Conservation (phyloP, 179 eudicot species). For the Beta lomatogona region DNA sequence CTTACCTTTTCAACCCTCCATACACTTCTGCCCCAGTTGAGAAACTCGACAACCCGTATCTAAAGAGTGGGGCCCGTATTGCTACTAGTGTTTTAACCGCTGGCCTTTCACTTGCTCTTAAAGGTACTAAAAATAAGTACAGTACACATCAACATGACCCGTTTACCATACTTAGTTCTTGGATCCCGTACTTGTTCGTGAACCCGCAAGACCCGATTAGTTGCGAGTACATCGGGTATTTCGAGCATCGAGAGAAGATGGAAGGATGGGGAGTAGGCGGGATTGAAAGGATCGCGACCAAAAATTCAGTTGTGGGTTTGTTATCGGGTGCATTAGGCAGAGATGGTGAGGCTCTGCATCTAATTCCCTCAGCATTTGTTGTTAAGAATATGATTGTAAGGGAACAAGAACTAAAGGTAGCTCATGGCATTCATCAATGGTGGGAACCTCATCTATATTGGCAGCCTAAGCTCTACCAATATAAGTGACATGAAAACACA, state of each 20-base stretch:
- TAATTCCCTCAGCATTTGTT: slow-evolving; percentile 69
- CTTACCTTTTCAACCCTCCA: slow-evolving; percentile 76
- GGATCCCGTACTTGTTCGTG: slow-evolving; percentile 68
- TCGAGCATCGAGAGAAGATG: slow-evolving; percentile 78
- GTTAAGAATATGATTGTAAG: slow-evolving; percentile 43
- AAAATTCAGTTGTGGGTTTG: slow-evolving; percentile 49
- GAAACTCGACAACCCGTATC: slow-evolving; percentile 45
- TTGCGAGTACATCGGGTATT: slow-evolving; percentile 79
- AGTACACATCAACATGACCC: slow-evolving; percentile 33
- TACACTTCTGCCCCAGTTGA: slow-evolving; percentile 69
- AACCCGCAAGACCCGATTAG: slow-evolving; percentile 64
- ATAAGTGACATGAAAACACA: slow-evolving; percentile 6
- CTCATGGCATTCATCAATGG: slow-evolving; percentile 92
- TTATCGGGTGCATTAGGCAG: slow-evolving; percentile 53
- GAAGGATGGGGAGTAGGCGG: slow-evolving; percentile 57
- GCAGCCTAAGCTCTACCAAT: slow-evolving; percentile 29
- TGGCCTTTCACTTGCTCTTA: slow-evolving; percentile 60
- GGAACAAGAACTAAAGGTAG: slow-evolving; percentile 42
- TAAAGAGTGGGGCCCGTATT: slow-evolving; percentile 59
- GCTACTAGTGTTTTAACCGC: slow-evolving; percentile 67
- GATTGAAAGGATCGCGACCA: slow-evolving; percentile 65
- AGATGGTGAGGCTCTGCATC: slow-evolving; percentile 65
- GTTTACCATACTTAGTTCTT: slow-evolving; percentile 46
- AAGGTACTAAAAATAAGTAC: slow-evolving; percentile 21
- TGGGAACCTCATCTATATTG: slow-evolving; percentile 47